Conservation (phyloP, 768 basidiomycete species). For the Mrakia blollopis region DNA sequence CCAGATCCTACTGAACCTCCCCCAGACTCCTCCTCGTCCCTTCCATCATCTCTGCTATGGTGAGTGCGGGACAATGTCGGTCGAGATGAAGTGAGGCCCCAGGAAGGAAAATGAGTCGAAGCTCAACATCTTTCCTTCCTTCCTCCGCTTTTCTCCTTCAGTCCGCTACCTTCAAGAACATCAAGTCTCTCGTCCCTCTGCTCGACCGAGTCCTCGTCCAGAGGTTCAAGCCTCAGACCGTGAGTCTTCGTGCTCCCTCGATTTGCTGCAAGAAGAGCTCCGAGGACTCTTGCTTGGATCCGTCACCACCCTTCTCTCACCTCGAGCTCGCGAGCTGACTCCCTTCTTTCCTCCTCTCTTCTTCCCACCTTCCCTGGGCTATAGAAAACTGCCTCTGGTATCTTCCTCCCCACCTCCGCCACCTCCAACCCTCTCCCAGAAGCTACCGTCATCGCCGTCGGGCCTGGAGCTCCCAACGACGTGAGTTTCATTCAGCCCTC, state of each 20-base stretch:
- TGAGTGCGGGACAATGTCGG: background rate
- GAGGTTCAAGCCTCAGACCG: conserved; percentile 92
- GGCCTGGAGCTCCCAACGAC: conserved; percentile 87
- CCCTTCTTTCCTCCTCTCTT: background rate
- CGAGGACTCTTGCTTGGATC: background rate
- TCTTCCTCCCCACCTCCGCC: conserved; percentile 89
- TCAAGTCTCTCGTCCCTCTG: conserved; percentile 82
- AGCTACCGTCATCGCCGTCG: conserved; percentile 91
- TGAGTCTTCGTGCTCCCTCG: conserved; percentile 48
- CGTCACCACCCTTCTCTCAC: background rate
- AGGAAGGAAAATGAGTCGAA: background rate
- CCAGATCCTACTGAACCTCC: background rate
- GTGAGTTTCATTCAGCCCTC: conserved; percentile 18
- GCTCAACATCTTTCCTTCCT: conserved; percentile 1
- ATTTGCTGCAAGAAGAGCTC: background rate
- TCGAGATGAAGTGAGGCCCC: background rate
- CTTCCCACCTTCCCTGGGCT: background rate
- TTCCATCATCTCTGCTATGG: background rate
- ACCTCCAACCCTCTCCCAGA: conserved; percentile 85
- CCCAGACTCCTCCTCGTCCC: background rate
- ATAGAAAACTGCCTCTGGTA: conserved; percentile 97
- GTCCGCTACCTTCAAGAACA: conserved; percentile 84
- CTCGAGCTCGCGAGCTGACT: background rate
- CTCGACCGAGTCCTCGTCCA: conserved; percentile 96
- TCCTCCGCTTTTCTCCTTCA: conserved; percentile 46